phyloP scores from a whole-genome alignment of 169 alveolate genomes.

The Besnoitia besnoiti region DNA sequence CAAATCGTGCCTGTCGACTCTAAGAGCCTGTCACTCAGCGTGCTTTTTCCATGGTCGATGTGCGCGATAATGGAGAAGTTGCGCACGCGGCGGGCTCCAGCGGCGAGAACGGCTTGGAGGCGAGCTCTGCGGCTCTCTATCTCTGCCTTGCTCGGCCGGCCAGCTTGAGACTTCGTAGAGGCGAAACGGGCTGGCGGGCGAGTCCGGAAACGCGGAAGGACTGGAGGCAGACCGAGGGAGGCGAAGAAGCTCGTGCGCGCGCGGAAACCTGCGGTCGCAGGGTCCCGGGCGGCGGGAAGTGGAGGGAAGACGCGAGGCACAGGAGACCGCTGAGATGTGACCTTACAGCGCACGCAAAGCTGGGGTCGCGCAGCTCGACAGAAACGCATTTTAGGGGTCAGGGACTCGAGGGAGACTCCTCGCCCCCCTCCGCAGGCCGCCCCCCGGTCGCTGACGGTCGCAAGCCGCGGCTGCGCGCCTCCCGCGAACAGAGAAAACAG shows the following conservation, averaged over 20 bases:
- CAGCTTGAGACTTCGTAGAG: not conserved
- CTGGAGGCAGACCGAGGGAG: too few species aligned
- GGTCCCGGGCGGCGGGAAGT: not conserved
- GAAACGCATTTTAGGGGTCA: too few species aligned
- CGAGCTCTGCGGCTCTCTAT: not conserved
- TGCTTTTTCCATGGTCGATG: conserved; percentile 95
- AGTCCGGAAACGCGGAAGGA: too few species aligned
- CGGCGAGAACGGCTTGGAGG: not conserved
- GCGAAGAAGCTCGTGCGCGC: too few species aligned
- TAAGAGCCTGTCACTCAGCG: conserved; percentile 92
- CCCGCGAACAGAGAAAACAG: not conserved
- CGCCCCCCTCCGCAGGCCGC: not conserved
- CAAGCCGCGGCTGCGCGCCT: not conserved
- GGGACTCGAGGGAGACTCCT: not conserved
- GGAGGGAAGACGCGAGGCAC: too few species aligned
- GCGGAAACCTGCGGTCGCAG: not conserved
- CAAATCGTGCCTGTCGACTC: conserved; percentile 77
- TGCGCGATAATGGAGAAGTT: conserved; percentile 97
- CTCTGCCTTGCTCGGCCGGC: not conserved
- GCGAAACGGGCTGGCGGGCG: too few species aligned
- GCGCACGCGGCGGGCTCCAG: conserved; percentile 69
- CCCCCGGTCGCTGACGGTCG: too few species aligned
- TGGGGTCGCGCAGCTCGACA: too few species aligned
- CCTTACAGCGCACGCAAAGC: too few species aligned
- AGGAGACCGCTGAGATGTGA: too few species aligned